Conservation (phyloP, 139 green algal genomes). For the Tetraselmis striata region DNA sequence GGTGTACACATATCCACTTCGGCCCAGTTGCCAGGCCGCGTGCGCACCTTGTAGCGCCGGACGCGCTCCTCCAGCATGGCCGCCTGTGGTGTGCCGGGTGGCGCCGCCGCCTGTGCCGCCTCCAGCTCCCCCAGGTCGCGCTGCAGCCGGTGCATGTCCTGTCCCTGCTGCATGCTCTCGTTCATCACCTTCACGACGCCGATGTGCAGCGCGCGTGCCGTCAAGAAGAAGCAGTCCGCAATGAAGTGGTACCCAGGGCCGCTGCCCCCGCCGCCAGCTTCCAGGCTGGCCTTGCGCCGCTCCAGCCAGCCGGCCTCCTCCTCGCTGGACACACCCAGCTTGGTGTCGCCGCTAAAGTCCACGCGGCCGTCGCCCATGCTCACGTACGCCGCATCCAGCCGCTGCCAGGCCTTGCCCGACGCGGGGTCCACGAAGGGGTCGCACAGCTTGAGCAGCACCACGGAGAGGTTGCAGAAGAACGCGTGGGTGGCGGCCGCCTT, state of each 20-base stretch:
- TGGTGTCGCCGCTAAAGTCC: conserved; percentile 39
- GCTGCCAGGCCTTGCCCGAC: conserved; percentile 16
- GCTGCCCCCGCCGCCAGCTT: neutral
- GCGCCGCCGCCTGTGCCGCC: conserved; percentile 9
- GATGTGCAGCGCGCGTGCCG: conserved; percentile 67
- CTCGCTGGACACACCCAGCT: conserved; percentile 43
- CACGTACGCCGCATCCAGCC: conserved; percentile 21
- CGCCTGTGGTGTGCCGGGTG: neutral
- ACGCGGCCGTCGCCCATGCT: neutral
- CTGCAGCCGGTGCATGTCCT: conserved; percentile 14
- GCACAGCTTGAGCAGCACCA: conserved; percentile 34
- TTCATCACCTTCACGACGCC: conserved; percentile 56
- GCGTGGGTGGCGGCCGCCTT: conserved; percentile 15
- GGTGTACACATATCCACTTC: too few species aligned
- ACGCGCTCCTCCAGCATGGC: neutral
- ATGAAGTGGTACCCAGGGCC: conserved; percentile 81
- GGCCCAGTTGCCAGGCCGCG: conserved; percentile 10
- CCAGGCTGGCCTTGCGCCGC: neutral
- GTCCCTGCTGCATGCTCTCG: conserved; percentile 5
- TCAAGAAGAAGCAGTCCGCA: conserved; percentile 95
- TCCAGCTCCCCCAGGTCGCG: conserved; percentile 21
- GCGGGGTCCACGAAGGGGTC: conserved; percentile 41
- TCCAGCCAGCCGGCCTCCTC: conserved; percentile 49
- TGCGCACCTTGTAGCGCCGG: conserved; percentile 1
- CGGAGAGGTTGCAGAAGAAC: conserved; percentile 23